Base-by-base conservation (phyloP, 257 asterid genomes). In the Cruciata laevipes region DNA sequence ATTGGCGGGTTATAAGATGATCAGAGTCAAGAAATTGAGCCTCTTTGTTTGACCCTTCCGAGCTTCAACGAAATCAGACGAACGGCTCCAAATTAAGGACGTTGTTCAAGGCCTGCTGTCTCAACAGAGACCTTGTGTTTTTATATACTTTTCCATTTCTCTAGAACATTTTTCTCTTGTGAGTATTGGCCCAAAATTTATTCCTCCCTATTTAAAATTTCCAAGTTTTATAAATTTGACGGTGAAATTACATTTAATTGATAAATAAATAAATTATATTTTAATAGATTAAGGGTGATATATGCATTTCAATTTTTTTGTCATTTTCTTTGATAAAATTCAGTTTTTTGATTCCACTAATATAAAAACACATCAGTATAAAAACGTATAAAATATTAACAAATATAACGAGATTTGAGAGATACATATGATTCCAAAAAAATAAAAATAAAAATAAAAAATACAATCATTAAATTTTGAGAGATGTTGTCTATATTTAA, bases 31-130 rank as follows among this genome's bases (percentile, higher is more conserved):
- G 32, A 56, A 56, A 56, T 24, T 23, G 47, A 17, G 17, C 1
- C 12, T 18, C 17, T 32, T 18, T 8, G 24, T 33, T 27, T 62
- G 66, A 62, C 66, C 47, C 51, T 61, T 61, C 18, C 35, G 30
- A 14, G 49, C 25, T 62, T 33, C 51, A n/a, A 33, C 25, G 23
- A 3, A 40, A 17, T 17, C 47, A 40, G 59, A 73, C 66, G 58
- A 42, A 23, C 32, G 76, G 72, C 38, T 47, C n/a, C 18, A 59
- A 66, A 59, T n/a, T 23, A 57, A 40, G 31, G 42, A 3, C 35
- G 18, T 10, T 14, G 33, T 33, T 23, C 51, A 1, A 5, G 57
- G 38, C 67, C 42, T 47, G 76, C 58, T 73, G 76, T 67, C 12
- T 7, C 38, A 4, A 47, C 52, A 3, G 0, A 14, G 64, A 51